Conservation (phyloP, 441 rosid species). For the Arabidopsis hybrid region DNA sequence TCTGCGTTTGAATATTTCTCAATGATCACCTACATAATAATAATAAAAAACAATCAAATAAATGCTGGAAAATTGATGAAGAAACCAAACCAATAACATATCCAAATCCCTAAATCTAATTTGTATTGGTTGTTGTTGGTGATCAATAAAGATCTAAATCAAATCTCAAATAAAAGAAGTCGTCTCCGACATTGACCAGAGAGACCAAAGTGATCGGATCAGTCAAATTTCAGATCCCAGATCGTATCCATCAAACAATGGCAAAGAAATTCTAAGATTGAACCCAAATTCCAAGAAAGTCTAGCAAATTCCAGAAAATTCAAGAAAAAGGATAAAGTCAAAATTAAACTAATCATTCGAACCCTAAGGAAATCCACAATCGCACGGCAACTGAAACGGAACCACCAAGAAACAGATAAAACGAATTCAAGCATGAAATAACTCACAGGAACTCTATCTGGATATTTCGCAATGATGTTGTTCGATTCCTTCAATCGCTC, state of each 20-base stretch:
- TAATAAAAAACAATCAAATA: background rate
- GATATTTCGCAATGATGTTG: constrained; percentile 68
- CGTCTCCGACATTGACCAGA: constrained; percentile 11
- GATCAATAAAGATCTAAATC: too few species aligned
- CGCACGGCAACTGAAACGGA: constrained; percentile 27
- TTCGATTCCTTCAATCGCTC: constrained; percentile 73
- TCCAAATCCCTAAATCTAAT: too few species aligned
- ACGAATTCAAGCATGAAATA: background rate
- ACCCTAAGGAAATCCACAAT: constrained; percentile 9
- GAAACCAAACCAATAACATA: background rate
- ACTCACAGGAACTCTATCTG: constrained; percentile 84
- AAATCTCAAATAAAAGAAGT: too few species aligned
- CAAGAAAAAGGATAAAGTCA: background rate
- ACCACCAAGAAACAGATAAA: constrained; percentile 6
- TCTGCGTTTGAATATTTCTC: constrained; percentile 83
- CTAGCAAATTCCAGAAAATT: background rate
- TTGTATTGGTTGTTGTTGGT: too few species aligned
- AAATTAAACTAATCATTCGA: background rate
- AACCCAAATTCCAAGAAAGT: background rate
- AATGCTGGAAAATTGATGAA: background rate
- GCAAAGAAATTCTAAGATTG: background rate
- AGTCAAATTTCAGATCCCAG: constrained; percentile 6
- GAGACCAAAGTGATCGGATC: constrained; percentile 9
- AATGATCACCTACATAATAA: constrained; percentile 55
- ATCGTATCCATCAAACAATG: background rate